phyloP scores from a whole-genome alignment of 73 alveolate genomes.

The Paramecium tetraurelia region DNA sequence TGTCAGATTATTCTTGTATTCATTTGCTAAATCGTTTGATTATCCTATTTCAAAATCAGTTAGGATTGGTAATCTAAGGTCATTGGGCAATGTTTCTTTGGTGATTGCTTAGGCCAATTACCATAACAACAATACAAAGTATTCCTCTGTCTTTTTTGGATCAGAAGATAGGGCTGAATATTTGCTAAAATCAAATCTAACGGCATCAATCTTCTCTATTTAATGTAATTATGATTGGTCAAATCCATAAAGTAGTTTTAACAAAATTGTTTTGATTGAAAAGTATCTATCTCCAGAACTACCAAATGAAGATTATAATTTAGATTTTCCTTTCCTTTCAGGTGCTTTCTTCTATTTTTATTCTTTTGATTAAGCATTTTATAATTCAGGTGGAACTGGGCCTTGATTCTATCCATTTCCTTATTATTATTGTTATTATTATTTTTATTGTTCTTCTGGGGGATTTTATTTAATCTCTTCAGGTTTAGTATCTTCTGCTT shows the following conservation, averaged over 20 bases:
- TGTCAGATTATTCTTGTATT: background rate
- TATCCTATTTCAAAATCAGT: background rate
- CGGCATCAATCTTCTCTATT: background rate
- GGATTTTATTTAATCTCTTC: background rate
- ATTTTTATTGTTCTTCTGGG: no score
- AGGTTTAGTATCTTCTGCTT: background rate
- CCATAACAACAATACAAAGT: background rate
- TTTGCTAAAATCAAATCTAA: slow-evolving; percentile 13
- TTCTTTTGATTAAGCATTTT: background rate
- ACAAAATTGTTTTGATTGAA: background rate
- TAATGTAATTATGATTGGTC: slow-evolving; percentile 1
- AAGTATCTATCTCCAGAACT: slow-evolving; percentile 16
- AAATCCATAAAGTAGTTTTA: slow-evolving; percentile 18
- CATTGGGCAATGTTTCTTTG: slow-evolving; percentile 20
- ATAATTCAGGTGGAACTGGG: background rate
- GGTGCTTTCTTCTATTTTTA: background rate
- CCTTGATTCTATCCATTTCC: background rate
- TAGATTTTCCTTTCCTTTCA: background rate
- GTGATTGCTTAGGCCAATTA: slow-evolving; percentile 33
- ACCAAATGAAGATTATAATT: background rate
- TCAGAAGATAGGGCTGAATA: slow-evolving; percentile 25
- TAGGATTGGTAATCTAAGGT: background rate
- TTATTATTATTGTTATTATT: background rate
- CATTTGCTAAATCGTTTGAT: background rate
- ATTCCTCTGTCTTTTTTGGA: background rate